These are phyloP conservation scores for Ceratobasidium sp. DNA, from an alignment of 1,284 basidiomycete species.

Conservation along the genomic window DNA sequence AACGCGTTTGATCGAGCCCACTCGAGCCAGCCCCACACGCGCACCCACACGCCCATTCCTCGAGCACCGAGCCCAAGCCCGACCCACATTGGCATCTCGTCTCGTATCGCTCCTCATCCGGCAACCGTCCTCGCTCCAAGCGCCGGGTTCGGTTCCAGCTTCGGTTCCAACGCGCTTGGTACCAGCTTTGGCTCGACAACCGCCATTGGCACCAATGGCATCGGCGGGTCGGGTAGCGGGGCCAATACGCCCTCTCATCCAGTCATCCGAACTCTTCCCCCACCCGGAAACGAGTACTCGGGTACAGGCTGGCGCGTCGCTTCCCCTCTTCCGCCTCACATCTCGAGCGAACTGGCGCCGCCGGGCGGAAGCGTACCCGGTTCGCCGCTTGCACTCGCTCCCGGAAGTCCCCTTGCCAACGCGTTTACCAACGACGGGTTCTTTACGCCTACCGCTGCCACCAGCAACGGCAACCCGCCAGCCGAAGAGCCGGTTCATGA, in stretches of 20 bases:
- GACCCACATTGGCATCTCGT: slow-evolving; percentile 32
- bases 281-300: slow-evolving; percentile 30
- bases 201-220: not conserved
- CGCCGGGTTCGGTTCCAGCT: slow-evolving; percentile 19
- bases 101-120: slow-evolving; percentile 27
- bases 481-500: not conserved
- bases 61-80: slow-evolving; percentile 36
- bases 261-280: slow-evolving; percentile 23
- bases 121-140: slow-evolving; percentile 27
- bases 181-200: not conserved
- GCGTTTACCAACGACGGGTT: slow-evolving; percentile 31
- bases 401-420: slow-evolving; percentile 25
- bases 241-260: slow-evolving; percentile 17
- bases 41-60: slow-evolving; percentile 28
- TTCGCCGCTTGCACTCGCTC: slow-evolving; percentile 25
- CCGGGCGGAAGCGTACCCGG: slow-evolving; percentile 25
- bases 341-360: slow-evolving; percentile 12
- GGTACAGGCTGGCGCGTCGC: slow-evolving; percentile 34
- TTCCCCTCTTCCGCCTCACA: slow-evolving; percentile 21
- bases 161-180: slow-evolving; percentile 2
- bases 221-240: slow-evolving; percentile 1
- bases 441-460: not conserved
- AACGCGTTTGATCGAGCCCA: slow-evolving; percentile 25
- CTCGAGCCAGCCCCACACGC: slow-evolving; percentile 27
- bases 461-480: not conserved